Base-by-base conservation (phyloP, 805 yeast genomes). In the Candida nemodendra region DNA sequence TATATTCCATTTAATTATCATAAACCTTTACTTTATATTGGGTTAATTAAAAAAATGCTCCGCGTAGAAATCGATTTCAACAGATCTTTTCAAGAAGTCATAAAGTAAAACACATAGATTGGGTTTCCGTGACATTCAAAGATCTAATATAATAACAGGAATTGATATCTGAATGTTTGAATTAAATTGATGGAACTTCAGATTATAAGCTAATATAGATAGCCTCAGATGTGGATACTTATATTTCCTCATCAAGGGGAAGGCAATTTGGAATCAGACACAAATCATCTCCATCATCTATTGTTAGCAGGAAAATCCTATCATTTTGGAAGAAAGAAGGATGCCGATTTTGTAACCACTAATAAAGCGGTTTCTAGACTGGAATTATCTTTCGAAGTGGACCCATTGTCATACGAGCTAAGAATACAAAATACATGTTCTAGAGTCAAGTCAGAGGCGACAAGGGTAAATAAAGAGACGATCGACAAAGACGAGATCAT, bases 241-340 rank as follows among this genome's bases (percentile, higher is more conserved):
- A 34, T 32, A 29, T 38, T 36, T 28, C 32, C 44, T 8, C n/a
- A n/a, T n/a, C n/a, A n/a, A n/a, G 41, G 34, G 12, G 32, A 25
- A 14, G 22, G 24, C 12, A 3, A 12, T n/a, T 15, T n/a, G 15
- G 13, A 24, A 18, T 9, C 14, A 13, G 5, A 3, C 35, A 5
- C 7, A 4, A 12, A 14, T 14, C 11, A n/a, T 5, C 18, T 25
- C 21, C 28, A 24, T 12, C 46, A 45, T 19, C 36, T 44, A 4
- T 29, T 45, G 9, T 16, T 36, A 2, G 30, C 27, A 6, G 38
- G 30, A 18, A 37, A 39, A 22, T 17, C 23, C 18, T 45, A 45
- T 18, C 7, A 37, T 13, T 26, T 45, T 22, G 50, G 50, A 3
- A 38, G 50, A 4, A 45, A 42, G 14, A 45, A 39, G 23, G 50